Evolutionary conservation across 2,329 filamentous ascomycete species (phyloP).

Genomic region (Helotiales sp.): DNA sequence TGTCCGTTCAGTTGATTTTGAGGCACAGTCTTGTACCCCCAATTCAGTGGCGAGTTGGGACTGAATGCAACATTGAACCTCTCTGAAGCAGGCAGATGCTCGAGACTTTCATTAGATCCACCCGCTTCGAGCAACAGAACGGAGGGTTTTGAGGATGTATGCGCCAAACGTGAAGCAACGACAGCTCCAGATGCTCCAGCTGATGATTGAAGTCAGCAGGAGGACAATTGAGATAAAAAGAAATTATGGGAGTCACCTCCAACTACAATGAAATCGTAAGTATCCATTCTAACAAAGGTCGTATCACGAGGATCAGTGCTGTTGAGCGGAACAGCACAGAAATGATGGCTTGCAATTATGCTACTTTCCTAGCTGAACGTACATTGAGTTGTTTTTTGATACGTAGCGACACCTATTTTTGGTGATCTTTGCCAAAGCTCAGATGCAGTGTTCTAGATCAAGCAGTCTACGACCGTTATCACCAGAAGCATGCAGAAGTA

Average conservation of each 20-base stretch:
- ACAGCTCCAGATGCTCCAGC: not conserved
- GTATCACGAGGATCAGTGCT: not conserved
- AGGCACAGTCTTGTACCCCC: constrained; percentile 20
- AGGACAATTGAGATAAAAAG: not conserved
- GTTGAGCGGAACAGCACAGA: not conserved
- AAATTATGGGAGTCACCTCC: not conserved
- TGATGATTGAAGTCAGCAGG: not conserved
- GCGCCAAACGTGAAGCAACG: not conserved
- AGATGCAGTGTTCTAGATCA: not conserved
- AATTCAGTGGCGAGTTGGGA: not conserved
- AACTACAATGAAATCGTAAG: not conserved
- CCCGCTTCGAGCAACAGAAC: not conserved
- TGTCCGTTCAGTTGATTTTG: constrained; percentile 21
- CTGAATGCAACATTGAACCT: not conserved
- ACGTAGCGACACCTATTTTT: not conserved
- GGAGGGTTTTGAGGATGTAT: not conserved
- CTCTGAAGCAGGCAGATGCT: not conserved
- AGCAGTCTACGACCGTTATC: not conserved
- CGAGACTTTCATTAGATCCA: not conserved
- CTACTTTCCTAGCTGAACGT: not conserved
- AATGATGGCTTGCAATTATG: not conserved
- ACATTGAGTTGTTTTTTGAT: not conserved
- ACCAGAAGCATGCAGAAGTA: not conserved
- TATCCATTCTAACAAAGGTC: not conserved
- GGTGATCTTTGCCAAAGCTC: not conserved